These are phyloP conservation scores for Capsicum chinense DNA, from an alignment of 257 asterid species.

Conservation along the genomic window DNA sequence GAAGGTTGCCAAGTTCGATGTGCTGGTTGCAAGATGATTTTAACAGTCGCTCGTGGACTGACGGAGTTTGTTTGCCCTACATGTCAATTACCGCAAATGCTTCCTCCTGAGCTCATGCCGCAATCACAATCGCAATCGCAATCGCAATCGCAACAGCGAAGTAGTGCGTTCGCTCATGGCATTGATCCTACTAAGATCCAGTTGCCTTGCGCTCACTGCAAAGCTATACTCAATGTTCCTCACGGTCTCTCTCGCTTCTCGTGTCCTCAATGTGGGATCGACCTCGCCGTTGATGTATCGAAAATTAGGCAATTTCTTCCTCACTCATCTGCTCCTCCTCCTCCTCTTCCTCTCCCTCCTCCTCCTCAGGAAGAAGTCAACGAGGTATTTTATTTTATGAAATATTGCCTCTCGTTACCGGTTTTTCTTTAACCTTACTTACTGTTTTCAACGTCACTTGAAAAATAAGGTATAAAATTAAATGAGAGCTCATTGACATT, in stretches of 20 bases:
- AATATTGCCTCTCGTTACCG: too few relatives aligned
- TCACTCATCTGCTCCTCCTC: conserved; percentile 32
- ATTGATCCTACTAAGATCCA: conserved; percentile 98
- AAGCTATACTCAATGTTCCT: conserved; percentile 91
- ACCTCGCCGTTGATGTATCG: conserved; percentile 78
- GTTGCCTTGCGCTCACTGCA: conserved; percentile 90
- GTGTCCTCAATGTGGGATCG: conserved; percentile 87
- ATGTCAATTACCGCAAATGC: conserved; percentile 94
- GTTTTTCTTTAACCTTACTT: too few relatives aligned
- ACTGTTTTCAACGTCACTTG: not conserved
- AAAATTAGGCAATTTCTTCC: conserved; percentile 60
- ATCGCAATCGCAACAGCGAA: conserved; percentile 40
- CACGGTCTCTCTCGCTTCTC: conserved; percentile 80
- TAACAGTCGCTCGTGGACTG: conserved; percentile 69
- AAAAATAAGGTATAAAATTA: not conserved
- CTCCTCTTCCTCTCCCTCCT: conserved; percentile 33
- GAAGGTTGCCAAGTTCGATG: conserved; percentile 83
- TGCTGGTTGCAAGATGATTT: conserved; percentile 91
- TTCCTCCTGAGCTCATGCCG: conserved; percentile 86
- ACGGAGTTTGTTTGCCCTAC: conserved; percentile 93
- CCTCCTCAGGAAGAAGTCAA: conserved; percentile 76
- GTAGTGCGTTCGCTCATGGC: conserved; percentile 72
- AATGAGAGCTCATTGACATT: not conserved
- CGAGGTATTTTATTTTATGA: conserved; percentile 58
- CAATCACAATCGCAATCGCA: conserved; percentile 40